Percentiles rank a stretch among this genome's conserved stretches.
phyloP scores from a whole-genome alignment of 2,329 filamentous ascomycete genomes.

The Ceratocystis colombiana region DNA sequence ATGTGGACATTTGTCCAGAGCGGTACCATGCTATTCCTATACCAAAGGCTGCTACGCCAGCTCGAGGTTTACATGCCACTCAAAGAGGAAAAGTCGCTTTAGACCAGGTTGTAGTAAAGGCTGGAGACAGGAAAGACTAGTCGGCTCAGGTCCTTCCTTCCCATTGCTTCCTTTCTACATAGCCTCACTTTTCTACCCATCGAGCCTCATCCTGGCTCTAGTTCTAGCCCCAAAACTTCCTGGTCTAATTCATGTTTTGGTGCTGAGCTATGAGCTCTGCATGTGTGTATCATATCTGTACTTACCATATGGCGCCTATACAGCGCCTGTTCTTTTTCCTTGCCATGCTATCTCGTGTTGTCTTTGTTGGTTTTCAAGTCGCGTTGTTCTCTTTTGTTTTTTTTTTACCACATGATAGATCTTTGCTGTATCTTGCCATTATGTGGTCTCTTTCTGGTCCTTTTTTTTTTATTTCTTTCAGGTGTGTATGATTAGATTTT shows the following conservation, averaged over 20 bases:
- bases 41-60: slow-evolving; percentile 74
- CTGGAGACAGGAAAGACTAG: too few species aligned
- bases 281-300: slow-evolving; percentile 26
- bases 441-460: neutral
- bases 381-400: neutral
- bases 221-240: neutral
- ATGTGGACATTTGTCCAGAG: slow-evolving; percentile 98
- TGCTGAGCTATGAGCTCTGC: slow-evolving; percentile 15
- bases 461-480: neutral
- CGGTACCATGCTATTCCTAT: slow-evolving; percentile 91
- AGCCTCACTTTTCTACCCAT: slow-evolving; percentile 18
- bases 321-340: neutral
- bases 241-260: neutral
- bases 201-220: neutral
- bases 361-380: neutral
- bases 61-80: slow-evolving; percentile 47
- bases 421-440: neutral
- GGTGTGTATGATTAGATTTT: slow-evolving; percentile 12
- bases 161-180: too few species aligned
- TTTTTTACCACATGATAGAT: neutral
- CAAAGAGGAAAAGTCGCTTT: slow-evolving; percentile 29
- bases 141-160: too few species aligned
- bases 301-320: slow-evolving; percentile 11
- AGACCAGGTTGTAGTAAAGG: neutral
- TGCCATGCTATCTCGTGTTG: neutral